Evolutionary conservation across 2,329 filamentous ascomycete species (phyloP).

Genomic region (Calonectria pseudoreteaudii): DNA sequence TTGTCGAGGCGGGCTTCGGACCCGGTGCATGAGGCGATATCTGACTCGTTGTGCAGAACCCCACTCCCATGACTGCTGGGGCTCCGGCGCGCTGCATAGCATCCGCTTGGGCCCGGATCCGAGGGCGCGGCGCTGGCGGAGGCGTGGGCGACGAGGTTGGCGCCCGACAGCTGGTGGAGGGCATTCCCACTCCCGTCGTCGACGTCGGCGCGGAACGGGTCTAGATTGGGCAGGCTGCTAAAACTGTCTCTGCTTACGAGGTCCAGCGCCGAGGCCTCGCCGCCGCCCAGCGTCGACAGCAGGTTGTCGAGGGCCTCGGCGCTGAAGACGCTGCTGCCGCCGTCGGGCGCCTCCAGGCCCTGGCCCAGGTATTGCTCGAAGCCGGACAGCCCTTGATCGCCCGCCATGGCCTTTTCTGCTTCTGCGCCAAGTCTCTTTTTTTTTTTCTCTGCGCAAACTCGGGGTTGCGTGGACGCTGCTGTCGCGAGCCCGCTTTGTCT

Average conservation of each 20-base stretch:
- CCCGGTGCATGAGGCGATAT: constrained; percentile 5
- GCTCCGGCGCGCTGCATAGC: not conserved
- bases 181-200: not conserved
- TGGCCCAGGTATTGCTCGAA: not conserved
- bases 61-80: constrained; percentile 21
- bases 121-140: not conserved
- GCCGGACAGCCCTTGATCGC: not conserved
- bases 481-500: constrained; percentile 1
- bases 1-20: constrained; percentile 1
- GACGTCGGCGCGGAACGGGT: not conserved
- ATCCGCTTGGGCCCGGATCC: constrained; percentile 8
- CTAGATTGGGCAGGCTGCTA: not conserved
- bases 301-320: constrained; percentile 9
- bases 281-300: constrained; percentile 8
- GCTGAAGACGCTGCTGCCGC: not conserved
- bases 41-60: constrained; percentile 7
- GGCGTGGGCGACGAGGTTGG: not conserved
- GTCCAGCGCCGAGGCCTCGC: constrained; percentile 2
- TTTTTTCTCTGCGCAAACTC: not conserved
- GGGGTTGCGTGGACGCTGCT: not conserved
- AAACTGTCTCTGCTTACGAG: not conserved
- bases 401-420: not conserved
- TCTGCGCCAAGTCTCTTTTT: too few relatives aligned
- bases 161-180: not conserved
- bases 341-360: not conserved